Conservation (phyloP, 176 grass and related monocot genomes). For the Musa schizocarpa region DNA sequence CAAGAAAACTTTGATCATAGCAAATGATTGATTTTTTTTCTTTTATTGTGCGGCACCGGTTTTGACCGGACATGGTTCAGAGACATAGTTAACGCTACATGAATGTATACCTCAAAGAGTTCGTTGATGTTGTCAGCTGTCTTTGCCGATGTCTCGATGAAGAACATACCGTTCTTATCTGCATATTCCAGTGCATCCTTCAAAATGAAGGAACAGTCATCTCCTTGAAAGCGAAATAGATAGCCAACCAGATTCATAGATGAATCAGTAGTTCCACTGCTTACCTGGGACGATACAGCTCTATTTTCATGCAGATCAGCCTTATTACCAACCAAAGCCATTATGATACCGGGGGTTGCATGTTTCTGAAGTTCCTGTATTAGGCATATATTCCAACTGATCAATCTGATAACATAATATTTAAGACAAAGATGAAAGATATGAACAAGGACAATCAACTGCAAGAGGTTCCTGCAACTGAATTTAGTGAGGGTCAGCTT, state of each 20-base stretch:
- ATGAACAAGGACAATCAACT: neutral
- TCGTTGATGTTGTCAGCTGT: slow-evolving; percentile 73
- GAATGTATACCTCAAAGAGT: slow-evolving; percentile 61
- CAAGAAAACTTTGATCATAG: neutral
- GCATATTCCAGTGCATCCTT: slow-evolving; percentile 64
- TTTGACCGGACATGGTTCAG: too few relatives aligned
- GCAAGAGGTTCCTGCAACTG: too few relatives aligned
- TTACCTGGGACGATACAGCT: slow-evolving; percentile 57
- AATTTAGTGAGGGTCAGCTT: too few relatives aligned
- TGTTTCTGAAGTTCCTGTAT: slow-evolving; percentile 94
- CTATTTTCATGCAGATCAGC: slow-evolving; percentile 77
- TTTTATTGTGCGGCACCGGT: too few relatives aligned
- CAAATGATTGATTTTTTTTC: neutral
- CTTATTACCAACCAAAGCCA: slow-evolving; percentile 97
- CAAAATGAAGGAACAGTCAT: slow-evolving; percentile 12
- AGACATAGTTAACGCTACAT: neutral
- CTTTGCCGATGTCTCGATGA: slow-evolving; percentile 82
- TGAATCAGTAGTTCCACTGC: slow-evolving; percentile 11
- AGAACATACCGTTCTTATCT: slow-evolving; percentile 67
- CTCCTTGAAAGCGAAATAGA: slow-evolving; percentile 11
- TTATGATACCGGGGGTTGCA: slow-evolving; percentile 68
- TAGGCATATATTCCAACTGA: neutral
- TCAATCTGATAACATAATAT: neutral
- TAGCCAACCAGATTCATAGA: neutral
- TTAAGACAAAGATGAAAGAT: neutral